Conservation (phyloP, 1,139 yeast species). For the Sugiyamaella japonica region DNA sequence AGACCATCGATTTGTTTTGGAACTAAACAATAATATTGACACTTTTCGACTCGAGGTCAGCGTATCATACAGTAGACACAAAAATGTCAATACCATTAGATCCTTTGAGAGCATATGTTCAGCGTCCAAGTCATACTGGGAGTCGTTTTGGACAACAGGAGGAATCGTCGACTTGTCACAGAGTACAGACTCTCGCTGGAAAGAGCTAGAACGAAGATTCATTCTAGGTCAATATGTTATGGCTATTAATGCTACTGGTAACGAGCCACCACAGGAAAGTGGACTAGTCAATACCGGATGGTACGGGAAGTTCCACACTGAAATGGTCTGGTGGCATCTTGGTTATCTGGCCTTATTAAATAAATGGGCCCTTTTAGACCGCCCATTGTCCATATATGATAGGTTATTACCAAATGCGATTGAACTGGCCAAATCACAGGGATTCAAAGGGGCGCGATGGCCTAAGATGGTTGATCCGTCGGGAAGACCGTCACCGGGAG, state of each 20-base stretch:
- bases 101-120: not conserved
- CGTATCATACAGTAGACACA: not conserved
- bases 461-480: slow-evolving; percentile 21
- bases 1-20: slow-evolving; percentile 5
- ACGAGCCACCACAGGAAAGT: slow-evolving; percentile 21
- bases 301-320: slow-evolving; percentile 23
- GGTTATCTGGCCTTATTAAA: slow-evolving; percentile 20
- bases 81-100: not conserved
- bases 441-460: slow-evolving; percentile 21
- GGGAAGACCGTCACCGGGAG: slow-evolving; percentile 19
- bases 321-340: slow-evolving; percentile 21
- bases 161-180: slow-evolving; percentile 19
- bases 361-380: slow-evolving; percentile 16
- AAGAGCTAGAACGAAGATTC: slow-evolving; percentile 18
- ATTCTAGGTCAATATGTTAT: slow-evolving; percentile 18
- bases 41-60: not conserved
- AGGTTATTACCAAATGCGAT: slow-evolving; percentile 11
- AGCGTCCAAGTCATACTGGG: slow-evolving; percentile 15
- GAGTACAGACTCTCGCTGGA: slow-evolving; percentile 18
- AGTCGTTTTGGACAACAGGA: slow-evolving; percentile 17
- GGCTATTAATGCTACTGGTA: slow-evolving; percentile 20
- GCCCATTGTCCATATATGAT: slow-evolving; percentile 16
- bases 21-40: not conserved
- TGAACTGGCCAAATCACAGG: slow-evolving; percentile 15
- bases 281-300: slow-evolving; percentile 21